Percentiles rank a stretch among this genome's conserved stretches.
phyloP scores from a whole-genome alignment of 805 yeast species.

The Saccharomycopsis lassenensis region DNA sequence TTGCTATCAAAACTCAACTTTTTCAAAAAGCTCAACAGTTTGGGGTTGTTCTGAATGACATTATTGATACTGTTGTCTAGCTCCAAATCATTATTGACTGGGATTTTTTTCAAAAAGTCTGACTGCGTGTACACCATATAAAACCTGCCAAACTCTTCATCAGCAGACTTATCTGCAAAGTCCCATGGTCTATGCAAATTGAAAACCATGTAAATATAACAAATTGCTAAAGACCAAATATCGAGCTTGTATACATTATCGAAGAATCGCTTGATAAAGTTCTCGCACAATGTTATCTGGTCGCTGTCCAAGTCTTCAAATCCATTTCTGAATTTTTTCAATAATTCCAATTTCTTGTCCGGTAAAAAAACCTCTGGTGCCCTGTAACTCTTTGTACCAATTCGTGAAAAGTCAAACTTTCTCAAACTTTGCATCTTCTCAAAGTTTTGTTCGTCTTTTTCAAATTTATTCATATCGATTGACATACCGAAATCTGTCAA shows the following conservation, averaged over 20 bases:
- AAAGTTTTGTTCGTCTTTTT: not conserved
- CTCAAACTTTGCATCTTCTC: not conserved
- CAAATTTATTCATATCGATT: constrained; percentile 3
- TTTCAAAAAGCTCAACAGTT: constrained; percentile 6
- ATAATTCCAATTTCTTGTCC: constrained; percentile 5
- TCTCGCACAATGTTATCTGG: constrained; percentile 3
- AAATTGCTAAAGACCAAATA: constrained; percentile 16
- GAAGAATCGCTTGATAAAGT: constrained; percentile 1
- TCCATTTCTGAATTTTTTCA: not conserved
- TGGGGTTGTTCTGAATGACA: constrained; percentile 10
- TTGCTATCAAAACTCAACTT: constrained; percentile 6
- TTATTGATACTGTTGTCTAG: constrained; percentile 11
- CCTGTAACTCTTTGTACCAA: constrained; percentile 17
- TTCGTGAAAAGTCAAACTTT: constrained; percentile 7
- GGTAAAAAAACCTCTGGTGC: constrained; percentile 16
- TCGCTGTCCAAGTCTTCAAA: not conserved
- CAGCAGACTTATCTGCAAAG: constrained; percentile 8
- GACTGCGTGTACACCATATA: constrained; percentile 2
- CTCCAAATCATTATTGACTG: constrained; percentile 15
- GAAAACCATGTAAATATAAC: constrained; percentile 10
- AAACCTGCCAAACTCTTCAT: constrained; percentile 9
- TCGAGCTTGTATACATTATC: constrained; percentile 7
- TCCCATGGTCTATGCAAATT: constrained; percentile 17
- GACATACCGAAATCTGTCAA: constrained; percentile 79
- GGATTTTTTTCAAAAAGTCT: constrained; percentile 23